These are phyloP conservation scores for Pelargonium citronellum DNA, from an alignment of 441 rosid genomes.

Conservation along the genomic window DNA sequence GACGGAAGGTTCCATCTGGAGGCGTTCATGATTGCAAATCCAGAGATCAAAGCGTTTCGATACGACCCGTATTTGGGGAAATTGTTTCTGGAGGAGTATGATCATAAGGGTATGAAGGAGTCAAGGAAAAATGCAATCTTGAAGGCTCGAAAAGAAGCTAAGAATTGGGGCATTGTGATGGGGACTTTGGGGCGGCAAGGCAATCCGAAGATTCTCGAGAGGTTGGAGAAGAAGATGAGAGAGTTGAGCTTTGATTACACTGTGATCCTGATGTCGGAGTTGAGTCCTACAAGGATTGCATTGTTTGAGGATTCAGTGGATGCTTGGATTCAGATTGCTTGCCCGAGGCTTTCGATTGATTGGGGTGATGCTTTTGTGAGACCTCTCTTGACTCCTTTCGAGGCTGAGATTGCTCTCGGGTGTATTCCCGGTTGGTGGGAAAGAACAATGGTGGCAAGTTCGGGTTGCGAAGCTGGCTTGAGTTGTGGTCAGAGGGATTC, in stretches of 20 bases:
- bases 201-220: conserved; percentile 67
- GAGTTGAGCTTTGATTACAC: conserved; percentile 55
- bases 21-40: conserved; percentile 93
- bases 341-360: conserved; percentile 87
- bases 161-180: conserved; percentile 72
- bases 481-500: conserved; percentile 28
- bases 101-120: conserved; percentile 89
- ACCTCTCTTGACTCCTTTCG: conserved; percentile 82
- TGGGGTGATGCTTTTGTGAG: conserved; percentile 91
- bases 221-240: conserved; percentile 69
- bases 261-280: conserved; percentile 79
- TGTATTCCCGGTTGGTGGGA: conserved; percentile 81
- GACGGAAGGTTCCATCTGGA: conserved; percentile 93
- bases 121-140: conserved; percentile 52
- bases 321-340: conserved; percentile 93
- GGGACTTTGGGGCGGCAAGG: conserved; percentile 98
- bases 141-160: conserved; percentile 37
- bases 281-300: conserved; percentile 59
- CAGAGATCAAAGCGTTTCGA: conserved; percentile 58
- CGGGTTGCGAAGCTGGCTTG: conserved; percentile 11
- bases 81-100: conserved; percentile 83
- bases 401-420: conserved; percentile 85
- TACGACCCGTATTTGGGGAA: conserved; percentile 82
- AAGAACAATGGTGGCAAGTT: conserved; percentile 19
- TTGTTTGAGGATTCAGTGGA: conserved; percentile 81